Percentiles rank a stretch among this genome's conserved stretches.
phyloP scores from a whole-genome alignment of 2,329 filamentous ascomycete genomes.

The Paracamarosporium sp. region DNA sequence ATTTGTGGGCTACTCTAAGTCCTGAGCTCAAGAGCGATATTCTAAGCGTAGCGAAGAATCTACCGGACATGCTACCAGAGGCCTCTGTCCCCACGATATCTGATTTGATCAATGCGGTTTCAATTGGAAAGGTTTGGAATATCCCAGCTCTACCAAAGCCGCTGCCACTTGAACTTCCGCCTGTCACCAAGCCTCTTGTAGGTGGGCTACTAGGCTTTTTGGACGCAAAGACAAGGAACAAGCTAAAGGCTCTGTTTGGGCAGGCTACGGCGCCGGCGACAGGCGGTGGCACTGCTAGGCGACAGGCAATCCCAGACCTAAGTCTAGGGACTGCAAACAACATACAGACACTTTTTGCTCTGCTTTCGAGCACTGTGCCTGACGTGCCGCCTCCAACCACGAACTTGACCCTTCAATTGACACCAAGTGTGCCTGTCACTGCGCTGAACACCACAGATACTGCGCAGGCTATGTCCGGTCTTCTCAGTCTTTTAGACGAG shows the following conservation, averaged over 20 bases:
- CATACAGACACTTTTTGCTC: neutral
- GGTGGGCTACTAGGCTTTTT: neutral
- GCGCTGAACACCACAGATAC: conserved; percentile 14
- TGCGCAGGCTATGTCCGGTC: conserved; percentile 8
- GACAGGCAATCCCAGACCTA: neutral
- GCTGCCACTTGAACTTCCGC: neutral
- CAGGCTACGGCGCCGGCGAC: neutral
- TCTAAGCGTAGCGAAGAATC: conserved; percentile 1
- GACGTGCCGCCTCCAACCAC: neutral
- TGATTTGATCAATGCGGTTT: conserved; percentile 1
- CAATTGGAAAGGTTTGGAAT: neutral
- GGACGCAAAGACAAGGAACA: conserved; percentile 1
- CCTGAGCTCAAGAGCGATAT: conserved; percentile 7
- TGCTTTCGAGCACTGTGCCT: neutral
- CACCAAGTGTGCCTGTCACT: conserved; percentile 1
- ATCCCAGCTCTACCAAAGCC: neutral
- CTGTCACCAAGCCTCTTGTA: neutral
- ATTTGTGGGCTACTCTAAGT: conserved; percentile 8
- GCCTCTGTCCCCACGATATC: neutral
- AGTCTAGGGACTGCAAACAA: neutral
- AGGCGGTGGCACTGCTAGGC: neutral
- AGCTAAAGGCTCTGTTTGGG: neutral
- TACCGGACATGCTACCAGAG: neutral
- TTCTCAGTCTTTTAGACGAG: conserved; percentile 14
- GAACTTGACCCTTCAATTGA: neutral